phyloP scores from a whole-genome alignment of 108 stramenopile species.

The Fistulifera solaris region DNA sequence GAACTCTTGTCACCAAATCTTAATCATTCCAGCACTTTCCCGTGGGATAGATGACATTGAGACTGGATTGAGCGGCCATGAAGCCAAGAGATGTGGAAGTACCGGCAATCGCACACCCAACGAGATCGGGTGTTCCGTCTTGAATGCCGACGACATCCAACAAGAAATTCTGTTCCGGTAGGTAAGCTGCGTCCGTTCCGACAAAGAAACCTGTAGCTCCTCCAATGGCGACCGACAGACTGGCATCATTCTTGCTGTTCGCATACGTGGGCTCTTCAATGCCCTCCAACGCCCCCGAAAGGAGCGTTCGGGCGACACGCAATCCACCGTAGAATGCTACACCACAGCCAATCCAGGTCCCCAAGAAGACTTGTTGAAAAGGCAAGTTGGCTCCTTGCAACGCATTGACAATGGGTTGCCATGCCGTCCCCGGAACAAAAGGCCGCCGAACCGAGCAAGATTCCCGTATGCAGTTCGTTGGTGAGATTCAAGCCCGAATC shows the following conservation, averaged over 20 bases:
- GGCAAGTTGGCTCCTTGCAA: conserved; percentile 61
- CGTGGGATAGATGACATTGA: conserved; percentile 55
- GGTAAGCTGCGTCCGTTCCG: conserved; percentile 74
- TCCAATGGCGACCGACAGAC: conserved; percentile 57
- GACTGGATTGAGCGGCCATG: conserved; percentile 38
- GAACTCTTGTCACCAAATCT: no score
- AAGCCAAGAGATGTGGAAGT: conserved; percentile 66
- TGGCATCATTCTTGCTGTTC: conserved; percentile 54
- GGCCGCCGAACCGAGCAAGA: conserved; percentile 62
- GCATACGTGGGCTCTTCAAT: conserved; percentile 60
- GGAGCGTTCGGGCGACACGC: conserved; percentile 43
- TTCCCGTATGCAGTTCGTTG: conserved; percentile 45
- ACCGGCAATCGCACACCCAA: conserved; percentile 70
- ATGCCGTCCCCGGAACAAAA: conserved; percentile 75
- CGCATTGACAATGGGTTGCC: conserved; percentile 74
- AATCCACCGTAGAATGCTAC: conserved; percentile 70
- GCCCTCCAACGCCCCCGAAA: conserved; percentile 32
- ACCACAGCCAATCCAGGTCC: conserved; percentile 75
- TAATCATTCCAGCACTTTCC: conserved; percentile 77
- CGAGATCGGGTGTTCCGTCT: conserved; percentile 41
- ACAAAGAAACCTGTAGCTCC: conserved; percentile 83
- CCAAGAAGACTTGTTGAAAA: conserved; percentile 55
- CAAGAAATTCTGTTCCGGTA: conserved; percentile 77
- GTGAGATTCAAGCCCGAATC: conserved; percentile 36
- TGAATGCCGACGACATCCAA: conserved; percentile 62